phyloP scores from a whole-genome alignment of 1,284 basidiomycete species.

The Papiliotrema fonsecae region DNA sequence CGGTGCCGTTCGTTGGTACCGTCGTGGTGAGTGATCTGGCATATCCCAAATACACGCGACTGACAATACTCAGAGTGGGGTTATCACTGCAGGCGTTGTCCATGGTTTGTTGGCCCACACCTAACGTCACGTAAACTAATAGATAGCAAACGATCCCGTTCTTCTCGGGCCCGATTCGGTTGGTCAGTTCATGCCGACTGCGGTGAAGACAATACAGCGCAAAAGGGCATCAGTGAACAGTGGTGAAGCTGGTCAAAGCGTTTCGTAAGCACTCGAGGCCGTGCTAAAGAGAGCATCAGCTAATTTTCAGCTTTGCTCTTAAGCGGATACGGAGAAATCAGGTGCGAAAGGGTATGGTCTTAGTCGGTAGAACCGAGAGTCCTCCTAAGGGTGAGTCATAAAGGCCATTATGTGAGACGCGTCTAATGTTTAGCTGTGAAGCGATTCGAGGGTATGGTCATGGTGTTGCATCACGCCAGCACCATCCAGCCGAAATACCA shows the following conservation, averaged over 20 bases:
- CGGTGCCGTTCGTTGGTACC: constrained; percentile 90
- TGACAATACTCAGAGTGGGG: constrained; percentile 62
- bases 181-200: constrained; percentile 76
- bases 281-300: neutral
- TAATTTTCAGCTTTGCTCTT: constrained; percentile 60
- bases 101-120: constrained; percentile 50
- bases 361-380: constrained; percentile 72
- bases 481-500: constrained; percentile 87
- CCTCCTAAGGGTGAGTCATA: constrained; percentile 75
- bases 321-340: constrained; percentile 79
- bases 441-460: constrained; percentile 42
- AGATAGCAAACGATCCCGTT: constrained; percentile 66
- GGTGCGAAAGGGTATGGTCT: constrained; percentile 91
- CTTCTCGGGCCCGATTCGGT: constrained; percentile 89
- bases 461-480: constrained; percentile 69
- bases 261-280: constrained; percentile 53
- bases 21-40: constrained; percentile 57
- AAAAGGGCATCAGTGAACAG: constrained; percentile 78
- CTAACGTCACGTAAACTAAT: too few species aligned
- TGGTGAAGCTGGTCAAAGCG: constrained; percentile 92
- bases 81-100: constrained; percentile 70
- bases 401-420: constrained; percentile 27
- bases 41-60: neutral
- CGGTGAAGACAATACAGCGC: constrained; percentile 88
- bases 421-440: constrained; percentile 23